These are phyloP conservation scores for Sphaerulina vaccinii DNA, from an alignment of 2,329 filamentous ascomycete species.

Conservation along the genomic window DNA sequence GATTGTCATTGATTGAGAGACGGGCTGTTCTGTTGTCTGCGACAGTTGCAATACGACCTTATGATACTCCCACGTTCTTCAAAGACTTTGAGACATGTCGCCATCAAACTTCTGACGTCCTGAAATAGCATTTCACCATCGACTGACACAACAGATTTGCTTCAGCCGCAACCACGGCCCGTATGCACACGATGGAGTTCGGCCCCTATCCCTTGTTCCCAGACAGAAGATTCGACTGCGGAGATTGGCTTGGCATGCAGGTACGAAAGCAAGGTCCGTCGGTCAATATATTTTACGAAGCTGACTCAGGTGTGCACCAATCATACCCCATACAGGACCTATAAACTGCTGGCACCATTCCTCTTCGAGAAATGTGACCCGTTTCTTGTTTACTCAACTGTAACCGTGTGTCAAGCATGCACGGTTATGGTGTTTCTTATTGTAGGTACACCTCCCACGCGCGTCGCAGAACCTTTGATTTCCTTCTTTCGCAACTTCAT, in stretches of 20 bases:
- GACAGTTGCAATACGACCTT: too few species aligned
- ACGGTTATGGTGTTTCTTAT: not conserved
- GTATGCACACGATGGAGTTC: too few species aligned
- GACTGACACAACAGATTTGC: not conserved
- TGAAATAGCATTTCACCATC: not conserved
- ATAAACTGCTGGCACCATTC: not conserved
- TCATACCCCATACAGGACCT: not conserved
- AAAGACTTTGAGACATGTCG: too few species aligned
- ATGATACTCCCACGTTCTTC: too few species aligned
- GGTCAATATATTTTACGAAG: conserved; percentile 12
- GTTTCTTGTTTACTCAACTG: conserved; percentile 8
- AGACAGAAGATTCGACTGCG: not conserved
- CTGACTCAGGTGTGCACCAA: conserved; percentile 3
- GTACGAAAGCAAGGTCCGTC: conserved; percentile 9
- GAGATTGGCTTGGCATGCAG: conserved; percentile 14
- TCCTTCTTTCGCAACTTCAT: not conserved
- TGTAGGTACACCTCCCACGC: not conserved
- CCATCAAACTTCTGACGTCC: too few species aligned
- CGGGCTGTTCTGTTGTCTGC: not conserved
- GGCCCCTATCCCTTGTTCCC: not conserved
- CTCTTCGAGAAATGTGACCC: conserved; percentile 10
- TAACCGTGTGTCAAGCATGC: conserved; percentile 2
- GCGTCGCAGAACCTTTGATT: not conserved
- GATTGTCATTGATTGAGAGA: conserved; percentile 22
- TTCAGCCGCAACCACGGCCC: too few species aligned